Percentiles rank a stretch among this genome's conserved stretches.
Evolutionary conservation across 352 stramenopile genomes (phyloP).

Genomic region (Vaucheria bursata): DNA sequence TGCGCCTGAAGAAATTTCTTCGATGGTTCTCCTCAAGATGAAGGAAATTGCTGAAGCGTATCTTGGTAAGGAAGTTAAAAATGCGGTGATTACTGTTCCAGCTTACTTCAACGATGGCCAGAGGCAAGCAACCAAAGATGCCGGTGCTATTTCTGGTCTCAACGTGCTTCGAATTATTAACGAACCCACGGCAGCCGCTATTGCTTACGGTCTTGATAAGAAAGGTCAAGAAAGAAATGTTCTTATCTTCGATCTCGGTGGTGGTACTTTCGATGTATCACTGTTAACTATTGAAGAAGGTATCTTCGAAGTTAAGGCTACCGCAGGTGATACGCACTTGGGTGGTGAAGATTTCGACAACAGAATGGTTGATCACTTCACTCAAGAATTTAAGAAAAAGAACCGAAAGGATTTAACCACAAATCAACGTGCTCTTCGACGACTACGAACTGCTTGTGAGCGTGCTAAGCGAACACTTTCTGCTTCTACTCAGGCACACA

Average conservation of each 20-base stretch:
- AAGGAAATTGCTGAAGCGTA: conserved; percentile 66
- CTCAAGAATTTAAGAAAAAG: conserved; percentile 83
- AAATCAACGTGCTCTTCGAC: conserved; percentile 84
- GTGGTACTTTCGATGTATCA: conserved; percentile 87
- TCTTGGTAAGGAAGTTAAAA: conserved; percentile 62
- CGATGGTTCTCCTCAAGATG: conserved; percentile 74
- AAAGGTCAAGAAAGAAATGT: conserved; percentile 75
- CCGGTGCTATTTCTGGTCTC: conserved; percentile 65
- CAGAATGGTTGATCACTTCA: conserved; percentile 80
- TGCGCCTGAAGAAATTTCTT: conserved; percentile 67
- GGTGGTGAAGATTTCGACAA: conserved; percentile 89
- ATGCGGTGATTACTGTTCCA: conserved; percentile 79
- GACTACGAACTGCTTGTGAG: conserved; percentile 87
- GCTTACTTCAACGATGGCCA: conserved; percentile 88
- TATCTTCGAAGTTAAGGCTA: conserved; percentile 90
- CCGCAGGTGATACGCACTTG: conserved; percentile 81
- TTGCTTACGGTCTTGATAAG: conserved; percentile 94
- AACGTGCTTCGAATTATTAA: conserved; percentile 75
- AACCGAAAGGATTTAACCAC: conserved; percentile 63
- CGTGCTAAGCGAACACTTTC: conserved; percentile 92
- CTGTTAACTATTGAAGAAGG: conserved; percentile 88
- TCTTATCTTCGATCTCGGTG: conserved; percentile 92
- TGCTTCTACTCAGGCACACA: conserved; percentile 84
- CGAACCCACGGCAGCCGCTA: conserved; percentile 64
- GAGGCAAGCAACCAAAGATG: conserved; percentile 75